A percentile compares a stretch with the other conserved stretches of the same genome.
These are phyloP conservation scores for Tolypocladium tundrense DNA, from an alignment of 2,329 filamentous ascomycete genomes.

Conservation along the genomic window DNA sequence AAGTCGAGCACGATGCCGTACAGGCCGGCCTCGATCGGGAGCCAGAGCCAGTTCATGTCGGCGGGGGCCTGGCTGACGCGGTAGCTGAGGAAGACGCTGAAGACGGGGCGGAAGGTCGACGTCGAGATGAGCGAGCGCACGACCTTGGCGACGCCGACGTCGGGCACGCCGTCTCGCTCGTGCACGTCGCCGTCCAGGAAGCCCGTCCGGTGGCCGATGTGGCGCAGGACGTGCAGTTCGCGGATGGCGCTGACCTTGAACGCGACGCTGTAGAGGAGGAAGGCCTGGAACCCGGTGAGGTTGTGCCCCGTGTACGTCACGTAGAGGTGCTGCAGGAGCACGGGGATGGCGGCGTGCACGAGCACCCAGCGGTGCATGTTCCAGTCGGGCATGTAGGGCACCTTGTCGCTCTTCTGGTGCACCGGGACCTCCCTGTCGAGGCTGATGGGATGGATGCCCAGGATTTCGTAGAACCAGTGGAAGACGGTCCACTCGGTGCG, in stretches of 20 bases:
- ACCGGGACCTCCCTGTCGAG: neutral
- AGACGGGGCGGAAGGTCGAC: constrained; percentile 18
- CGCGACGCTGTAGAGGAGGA: constrained; percentile 6
- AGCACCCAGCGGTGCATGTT: constrained; percentile 28
- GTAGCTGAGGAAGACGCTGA: constrained; percentile 17
- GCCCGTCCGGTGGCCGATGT: constrained; percentile 25
- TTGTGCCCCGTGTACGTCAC: constrained; percentile 16
- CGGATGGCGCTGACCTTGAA: constrained; percentile 26
- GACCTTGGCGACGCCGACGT: constrained; percentile 24
- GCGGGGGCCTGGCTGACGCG: constrained; percentile 16
- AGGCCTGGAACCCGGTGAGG: constrained; percentile 18
- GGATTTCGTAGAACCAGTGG: constrained; percentile 21
- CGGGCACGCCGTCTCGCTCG: constrained; percentile 30
- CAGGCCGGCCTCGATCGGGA: constrained; percentile 25
- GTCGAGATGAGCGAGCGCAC: constrained; percentile 21
- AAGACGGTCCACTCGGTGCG: constrained; percentile 16
- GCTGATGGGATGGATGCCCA: neutral
- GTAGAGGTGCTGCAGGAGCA: constrained; percentile 26
- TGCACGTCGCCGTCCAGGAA: constrained; percentile 35
- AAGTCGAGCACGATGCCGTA: constrained; percentile 33
- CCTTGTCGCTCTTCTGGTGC: constrained; percentile 26
- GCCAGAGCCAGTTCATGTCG: constrained; percentile 18
- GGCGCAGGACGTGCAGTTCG: constrained; percentile 25
- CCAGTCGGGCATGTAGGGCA: constrained; percentile 25
- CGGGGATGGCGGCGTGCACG: constrained; percentile 22